phyloP scores from a whole-genome alignment of 2,329 filamentous ascomycete species.

The Pseudophaeomoniella oleicola region DNA sequence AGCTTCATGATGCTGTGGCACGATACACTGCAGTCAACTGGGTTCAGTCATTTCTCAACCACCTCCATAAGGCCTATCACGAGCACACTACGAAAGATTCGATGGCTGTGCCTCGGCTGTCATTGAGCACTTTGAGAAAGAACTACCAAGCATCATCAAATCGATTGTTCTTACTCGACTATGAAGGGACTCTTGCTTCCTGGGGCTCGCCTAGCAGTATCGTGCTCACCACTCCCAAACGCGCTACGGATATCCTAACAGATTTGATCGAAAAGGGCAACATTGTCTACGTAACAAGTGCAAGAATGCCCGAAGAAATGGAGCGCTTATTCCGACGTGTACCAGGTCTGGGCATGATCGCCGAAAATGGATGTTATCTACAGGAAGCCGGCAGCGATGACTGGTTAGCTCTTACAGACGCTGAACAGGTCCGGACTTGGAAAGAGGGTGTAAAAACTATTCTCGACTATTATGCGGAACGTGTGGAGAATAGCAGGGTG shows the following conservation, averaged over 20 bases:
- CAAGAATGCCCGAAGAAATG: constrained; percentile 72
- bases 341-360: constrained; percentile 73
- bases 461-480: constrained; percentile 76
- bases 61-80: constrained; percentile 61
- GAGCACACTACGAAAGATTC: constrained; percentile 77
- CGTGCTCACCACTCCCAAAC: constrained; percentile 72
- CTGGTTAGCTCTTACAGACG: constrained; percentile 69
- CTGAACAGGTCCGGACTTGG: constrained; percentile 57
- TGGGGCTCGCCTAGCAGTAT: constrained; percentile 76
- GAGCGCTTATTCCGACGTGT: constrained; percentile 75
- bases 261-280: constrained; percentile 73
- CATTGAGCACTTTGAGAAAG: constrained; percentile 46
- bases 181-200: constrained; percentile 81
- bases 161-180: constrained; percentile 80
- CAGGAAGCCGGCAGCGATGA: constrained; percentile 46
- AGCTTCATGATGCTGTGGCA: constrained; percentile 58
- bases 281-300: constrained; percentile 86
- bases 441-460: constrained; percentile 72
- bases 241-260: constrained; percentile 68
- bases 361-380: constrained; percentile 88
- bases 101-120: constrained; percentile 73
- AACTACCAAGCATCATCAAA: constrained; percentile 52
- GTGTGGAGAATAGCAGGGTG: constrained; percentile 73
- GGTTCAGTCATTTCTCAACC: constrained; percentile 60
- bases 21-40: constrained; percentile 75